phyloP scores from a whole-genome alignment of 2,329 filamentous ascomycete species.

The Colletotrichum higginsianum region DNA sequence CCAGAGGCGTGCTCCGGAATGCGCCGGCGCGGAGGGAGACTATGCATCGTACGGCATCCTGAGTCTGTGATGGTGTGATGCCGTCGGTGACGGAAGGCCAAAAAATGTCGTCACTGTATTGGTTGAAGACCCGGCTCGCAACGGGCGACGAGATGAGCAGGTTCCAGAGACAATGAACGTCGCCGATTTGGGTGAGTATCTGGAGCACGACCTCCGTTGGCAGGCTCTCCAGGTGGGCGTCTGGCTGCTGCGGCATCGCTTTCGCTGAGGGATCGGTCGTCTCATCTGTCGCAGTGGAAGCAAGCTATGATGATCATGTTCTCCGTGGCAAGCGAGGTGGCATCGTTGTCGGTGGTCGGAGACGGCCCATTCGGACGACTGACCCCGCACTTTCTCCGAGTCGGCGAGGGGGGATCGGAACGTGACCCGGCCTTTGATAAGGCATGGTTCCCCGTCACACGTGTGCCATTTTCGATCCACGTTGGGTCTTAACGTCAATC shows the following conservation, averaged over 20 bases:
- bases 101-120: conserved; percentile 24
- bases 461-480: conserved; percentile 10
- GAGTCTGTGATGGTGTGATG: conserved; percentile 22
- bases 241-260: background rate
- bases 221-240: conserved; percentile 9
- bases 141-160: conserved; percentile 25
- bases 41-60: conserved; percentile 23
- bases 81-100: conserved; percentile 16
- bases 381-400: conserved; percentile 30
- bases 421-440: background rate
- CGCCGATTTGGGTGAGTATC: conserved; percentile 26
- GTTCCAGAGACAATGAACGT: conserved; percentile 33
- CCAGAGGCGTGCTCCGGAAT: background rate
- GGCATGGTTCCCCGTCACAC: conserved; percentile 5
- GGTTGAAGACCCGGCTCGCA: conserved; percentile 22
- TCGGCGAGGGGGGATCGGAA: background rate
- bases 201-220: conserved; percentile 32
- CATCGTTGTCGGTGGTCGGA: background rate
- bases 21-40: conserved; percentile 29
- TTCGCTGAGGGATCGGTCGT: background rate
- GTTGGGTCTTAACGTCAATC: conserved; percentile 28
- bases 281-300: too few species aligned
- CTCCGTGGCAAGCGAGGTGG: background rate
- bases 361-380: background rate
- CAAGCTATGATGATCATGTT: background rate